Conservation (phyloP, 2,329 filamentous ascomycete genomes). For the Phyllachora maydis region DNA sequence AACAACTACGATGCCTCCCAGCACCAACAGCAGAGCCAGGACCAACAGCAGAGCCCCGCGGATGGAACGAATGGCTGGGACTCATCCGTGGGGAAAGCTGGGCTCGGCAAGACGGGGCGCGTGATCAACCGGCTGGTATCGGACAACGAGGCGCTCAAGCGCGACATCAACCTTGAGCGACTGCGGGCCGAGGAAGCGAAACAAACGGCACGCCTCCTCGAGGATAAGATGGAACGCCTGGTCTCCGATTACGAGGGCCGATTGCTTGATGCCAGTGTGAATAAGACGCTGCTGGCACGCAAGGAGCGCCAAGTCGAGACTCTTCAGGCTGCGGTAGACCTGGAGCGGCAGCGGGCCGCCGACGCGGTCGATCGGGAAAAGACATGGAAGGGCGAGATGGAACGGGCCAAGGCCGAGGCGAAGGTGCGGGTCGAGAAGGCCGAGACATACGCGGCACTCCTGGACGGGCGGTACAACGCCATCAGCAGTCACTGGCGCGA, state of each 20-base stretch:
- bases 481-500: slow-evolving; percentile 47
- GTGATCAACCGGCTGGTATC: slow-evolving; percentile 68
- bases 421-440: slow-evolving; percentile 46
- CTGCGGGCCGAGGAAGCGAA: slow-evolving; percentile 50
- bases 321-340: slow-evolving; percentile 39
- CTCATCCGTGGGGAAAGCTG: no score
- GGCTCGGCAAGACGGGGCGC: slow-evolving; percentile 52
- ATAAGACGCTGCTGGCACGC: slow-evolving; percentile 46
- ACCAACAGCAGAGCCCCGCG: no score
- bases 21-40: slow-evolving; percentile 28
- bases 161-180: slow-evolving; percentile 48
- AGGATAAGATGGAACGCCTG: slow-evolving; percentile 51
- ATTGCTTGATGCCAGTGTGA: slow-evolving; percentile 48
- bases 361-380: slow-evolving; percentile 38
- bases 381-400: slow-evolving; percentile 41
- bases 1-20: slow-evolving; percentile 12
- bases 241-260: slow-evolving; percentile 48
- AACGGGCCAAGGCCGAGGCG: slow-evolving; percentile 36
- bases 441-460: slow-evolving; percentile 39
- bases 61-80: slow-evolving; percentile 46
- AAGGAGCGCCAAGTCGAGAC: slow-evolving; percentile 59
- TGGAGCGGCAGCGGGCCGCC: slow-evolving; percentile 39
- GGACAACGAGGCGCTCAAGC: slow-evolving; percentile 59
- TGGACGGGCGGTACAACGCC: slow-evolving; percentile 49
- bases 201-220: slow-evolving; percentile 42